These are phyloP conservation scores for Cinnamomum chago DNA, from an alignment of 164 flowering plant genomes.

Conservation along the genomic window DNA sequence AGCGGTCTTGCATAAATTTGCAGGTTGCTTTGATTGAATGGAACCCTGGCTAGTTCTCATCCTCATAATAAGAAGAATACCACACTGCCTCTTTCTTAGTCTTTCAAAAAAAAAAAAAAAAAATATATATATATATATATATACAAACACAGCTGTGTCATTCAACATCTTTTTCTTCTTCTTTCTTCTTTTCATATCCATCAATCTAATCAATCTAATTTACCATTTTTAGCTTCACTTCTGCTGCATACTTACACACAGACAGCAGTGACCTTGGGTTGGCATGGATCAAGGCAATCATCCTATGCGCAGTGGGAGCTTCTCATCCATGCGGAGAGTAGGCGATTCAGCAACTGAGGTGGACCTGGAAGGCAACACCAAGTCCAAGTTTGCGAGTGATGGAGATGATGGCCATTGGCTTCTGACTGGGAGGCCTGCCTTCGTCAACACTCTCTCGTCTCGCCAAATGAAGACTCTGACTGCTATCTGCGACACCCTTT, in stretches of 20 bases:
- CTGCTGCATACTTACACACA: background rate
- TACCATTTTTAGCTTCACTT: background rate
- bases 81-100: no score
- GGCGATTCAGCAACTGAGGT: background rate
- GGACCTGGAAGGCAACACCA: background rate
- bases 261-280: background rate
- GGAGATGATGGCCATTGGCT: slow-evolving; percentile 4
- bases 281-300: background rate
- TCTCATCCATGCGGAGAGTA: background rate
- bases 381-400: background rate
- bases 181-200: background rate
- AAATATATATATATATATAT: no score
- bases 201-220: background rate
- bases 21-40: background rate
- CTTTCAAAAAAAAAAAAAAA: no score
- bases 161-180: no score
- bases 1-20: background rate
- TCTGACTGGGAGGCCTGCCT: slow-evolving; percentile 9
- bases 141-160: background rate
- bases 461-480: slow-evolving; percentile 56
- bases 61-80: no score
- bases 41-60: no score
- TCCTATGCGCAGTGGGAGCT: background rate
- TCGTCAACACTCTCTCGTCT: slow-evolving; percentile 22
- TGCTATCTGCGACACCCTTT: slow-evolving; percentile 60